phyloP scores from a whole-genome alignment of 2,329 filamentous ascomycete species.

The Immersiporthe knoxdaviesiana region DNA sequence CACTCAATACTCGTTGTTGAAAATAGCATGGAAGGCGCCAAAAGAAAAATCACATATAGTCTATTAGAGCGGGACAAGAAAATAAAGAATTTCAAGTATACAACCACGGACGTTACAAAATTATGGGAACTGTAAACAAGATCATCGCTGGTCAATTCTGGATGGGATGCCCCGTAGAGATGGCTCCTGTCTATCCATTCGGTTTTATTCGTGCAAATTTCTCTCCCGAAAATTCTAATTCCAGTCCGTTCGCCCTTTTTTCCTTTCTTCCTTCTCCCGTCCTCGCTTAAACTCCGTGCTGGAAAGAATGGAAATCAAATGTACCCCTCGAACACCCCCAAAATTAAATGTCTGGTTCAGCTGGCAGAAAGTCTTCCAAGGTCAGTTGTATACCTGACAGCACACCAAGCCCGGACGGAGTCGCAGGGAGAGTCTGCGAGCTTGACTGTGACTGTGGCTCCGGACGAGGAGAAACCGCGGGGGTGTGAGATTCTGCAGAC shows the following conservation, averaged over 20 bases:
- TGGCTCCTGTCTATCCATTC: not conserved
- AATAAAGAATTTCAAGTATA: not conserved
- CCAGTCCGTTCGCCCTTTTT: not conserved
- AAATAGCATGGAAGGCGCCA: not conserved
- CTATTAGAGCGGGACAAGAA: not conserved
- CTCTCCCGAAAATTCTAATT: not conserved
- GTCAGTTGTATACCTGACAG: not conserved
- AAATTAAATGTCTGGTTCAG: not conserved
- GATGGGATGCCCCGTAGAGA: not conserved
- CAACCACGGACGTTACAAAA: not conserved
- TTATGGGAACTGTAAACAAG: not conserved
- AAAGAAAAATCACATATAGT: not conserved
- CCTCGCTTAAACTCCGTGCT: constrained; percentile 10
- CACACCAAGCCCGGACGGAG: not conserved
- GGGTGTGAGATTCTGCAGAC: not conserved
- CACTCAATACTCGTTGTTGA: not conserved
- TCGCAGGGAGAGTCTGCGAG: not conserved
- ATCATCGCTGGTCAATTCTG: not conserved
- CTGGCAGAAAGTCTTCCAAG: not conserved
- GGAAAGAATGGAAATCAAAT: not conserved
- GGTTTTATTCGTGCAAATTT: not conserved
- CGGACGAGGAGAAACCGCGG: not conserved
- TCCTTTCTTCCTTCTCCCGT: not conserved
- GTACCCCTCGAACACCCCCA: no score
- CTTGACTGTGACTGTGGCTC: no score